phyloP scores from a whole-genome alignment of 768 basidiomycete species.

The Podaxis pistillaris region DNA sequence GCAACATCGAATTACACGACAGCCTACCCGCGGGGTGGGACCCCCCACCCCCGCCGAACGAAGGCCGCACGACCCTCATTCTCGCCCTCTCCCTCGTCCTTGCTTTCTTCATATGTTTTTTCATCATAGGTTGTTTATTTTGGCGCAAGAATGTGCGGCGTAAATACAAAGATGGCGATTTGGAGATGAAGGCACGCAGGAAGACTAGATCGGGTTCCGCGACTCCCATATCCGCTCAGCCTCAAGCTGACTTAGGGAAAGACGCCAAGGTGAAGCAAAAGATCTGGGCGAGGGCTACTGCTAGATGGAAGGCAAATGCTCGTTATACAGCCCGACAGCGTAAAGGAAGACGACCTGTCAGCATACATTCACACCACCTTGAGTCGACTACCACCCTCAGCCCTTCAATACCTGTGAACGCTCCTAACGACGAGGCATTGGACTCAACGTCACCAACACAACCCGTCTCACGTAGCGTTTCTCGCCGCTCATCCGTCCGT shows the following conservation, averaged over 20 bases:
- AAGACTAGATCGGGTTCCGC: constrained; percentile 20
- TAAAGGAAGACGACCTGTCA: constrained; percentile 37
- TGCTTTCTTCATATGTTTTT: constrained; percentile 55
- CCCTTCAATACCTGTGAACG: constrained; percentile 12
- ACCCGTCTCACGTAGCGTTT: constrained; percentile 21
- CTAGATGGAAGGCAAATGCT: constrained; percentile 66
- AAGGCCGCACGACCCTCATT: constrained; percentile 43
- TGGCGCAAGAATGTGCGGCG: constrained; percentile 49
- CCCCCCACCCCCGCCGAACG: constrained; percentile 17
- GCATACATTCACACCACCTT: constrained; percentile 23
- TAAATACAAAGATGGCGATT: constrained; percentile 37
- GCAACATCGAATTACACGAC: constrained; percentile 29
- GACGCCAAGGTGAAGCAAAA: constrained; percentile 52
- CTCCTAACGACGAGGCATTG: constrained; percentile 18
- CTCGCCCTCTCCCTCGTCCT: constrained; percentile 62
- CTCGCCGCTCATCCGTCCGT: constrained; percentile 31
- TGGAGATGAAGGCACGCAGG: constrained; percentile 47
- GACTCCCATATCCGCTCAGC: constrained; percentile 17
- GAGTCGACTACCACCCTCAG: constrained; percentile 25
- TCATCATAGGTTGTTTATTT: constrained; percentile 61
- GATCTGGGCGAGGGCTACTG: constrained; percentile 63
- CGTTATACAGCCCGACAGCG: constrained; percentile 62
- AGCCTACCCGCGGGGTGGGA: constrained; percentile 60
- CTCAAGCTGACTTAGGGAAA: constrained; percentile 29
- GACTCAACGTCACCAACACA: constrained; percentile 14